Conservation (phyloP, 2,329 filamentous ascomycete genomes). For the Domatiomyces globalis region DNA sequence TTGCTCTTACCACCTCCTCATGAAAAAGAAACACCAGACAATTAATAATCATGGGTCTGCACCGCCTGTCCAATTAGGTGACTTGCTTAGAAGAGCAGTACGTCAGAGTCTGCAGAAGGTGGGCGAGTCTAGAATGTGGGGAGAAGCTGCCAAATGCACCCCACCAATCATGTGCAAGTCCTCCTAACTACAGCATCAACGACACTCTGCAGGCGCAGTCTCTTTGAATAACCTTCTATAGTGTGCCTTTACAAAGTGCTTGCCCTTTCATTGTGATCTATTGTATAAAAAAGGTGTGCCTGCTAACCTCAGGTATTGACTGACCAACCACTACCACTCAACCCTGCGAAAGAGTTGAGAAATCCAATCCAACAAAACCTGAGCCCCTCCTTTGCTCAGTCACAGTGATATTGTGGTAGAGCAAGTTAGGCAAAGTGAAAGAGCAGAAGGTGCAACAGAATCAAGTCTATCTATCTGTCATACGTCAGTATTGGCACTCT, state of each 20-base stretch:
- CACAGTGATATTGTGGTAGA: not conserved
- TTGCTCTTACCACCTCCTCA: not conserved
- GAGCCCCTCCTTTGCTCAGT: not conserved
- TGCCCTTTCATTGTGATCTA: not conserved
- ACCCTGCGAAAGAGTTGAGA: not conserved
- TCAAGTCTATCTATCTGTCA: not conserved
- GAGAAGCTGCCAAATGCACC: not conserved
- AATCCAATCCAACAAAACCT: not conserved
- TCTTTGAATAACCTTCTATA: not conserved
- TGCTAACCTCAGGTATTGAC: not conserved
- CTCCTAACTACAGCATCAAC: not conserved
- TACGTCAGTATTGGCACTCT: not conserved
- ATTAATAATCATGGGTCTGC: not conserved
- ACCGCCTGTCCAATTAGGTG: not conserved
- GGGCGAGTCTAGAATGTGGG: not conserved
- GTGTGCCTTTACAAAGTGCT: not conserved
- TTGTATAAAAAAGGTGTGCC: not conserved
- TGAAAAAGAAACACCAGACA: not conserved
- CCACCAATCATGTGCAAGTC: not conserved
- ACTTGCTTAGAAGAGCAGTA: not conserved
- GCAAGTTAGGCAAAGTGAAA: not conserved
- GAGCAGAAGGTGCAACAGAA: not conserved
- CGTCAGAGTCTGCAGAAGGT: not conserved
- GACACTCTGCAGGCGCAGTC: not conserved
- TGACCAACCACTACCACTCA: not conserved